Conservation (phyloP, 495 filamentous ascomycete genomes). For the Talaromyces wortmannii region DNA sequence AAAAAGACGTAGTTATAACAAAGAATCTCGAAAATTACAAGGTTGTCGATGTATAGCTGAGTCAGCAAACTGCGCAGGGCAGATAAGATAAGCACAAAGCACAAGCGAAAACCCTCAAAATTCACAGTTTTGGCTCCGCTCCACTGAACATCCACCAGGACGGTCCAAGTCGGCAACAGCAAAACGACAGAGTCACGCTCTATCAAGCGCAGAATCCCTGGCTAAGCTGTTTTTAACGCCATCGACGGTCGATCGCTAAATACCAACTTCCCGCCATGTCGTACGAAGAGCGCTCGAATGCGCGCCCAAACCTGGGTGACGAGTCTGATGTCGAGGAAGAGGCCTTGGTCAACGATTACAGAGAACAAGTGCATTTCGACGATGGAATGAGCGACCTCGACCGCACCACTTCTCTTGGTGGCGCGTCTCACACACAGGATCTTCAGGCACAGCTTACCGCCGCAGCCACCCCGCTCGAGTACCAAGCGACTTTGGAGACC, state of each 20-base stretch:
- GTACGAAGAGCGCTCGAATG: slow-evolving; percentile 45
- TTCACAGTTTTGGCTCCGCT: slow-evolving; percentile 19
- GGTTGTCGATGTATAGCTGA: slow-evolving; percentile 6
- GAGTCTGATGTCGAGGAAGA: slow-evolving; percentile 94
- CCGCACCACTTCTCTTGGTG: slow-evolving; percentile 47
- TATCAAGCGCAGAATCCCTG: neutral
- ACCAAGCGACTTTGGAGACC: slow-evolving; percentile 84
- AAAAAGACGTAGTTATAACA: neutral
- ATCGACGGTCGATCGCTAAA: neutral
- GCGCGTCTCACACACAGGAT: slow-evolving; percentile 54
- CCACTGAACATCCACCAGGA: neutral
- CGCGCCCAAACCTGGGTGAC: slow-evolving; percentile 54
- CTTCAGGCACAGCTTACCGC: slow-evolving; percentile 84
- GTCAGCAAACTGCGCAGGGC: slow-evolving; percentile 19
- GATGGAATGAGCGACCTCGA: slow-evolving; percentile 76
- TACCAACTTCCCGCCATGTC: slow-evolving; percentile 21
- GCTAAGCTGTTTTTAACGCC: neutral
- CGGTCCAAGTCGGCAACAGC: neutral
- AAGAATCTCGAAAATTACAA: neutral
- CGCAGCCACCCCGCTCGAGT: slow-evolving; percentile 91
- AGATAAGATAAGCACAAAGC: slow-evolving; percentile 45
- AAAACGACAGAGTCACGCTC: neutral
- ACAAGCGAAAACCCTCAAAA: slow-evolving; percentile 50
- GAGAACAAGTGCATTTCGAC: slow-evolving; percentile 87
- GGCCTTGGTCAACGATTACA: slow-evolving; percentile 87